Evolutionary conservation across 805 yeast genomes (phyloP), one percentile per base, ranked within the genome.

Genomic region (Lachancea quebecensis): DNA sequence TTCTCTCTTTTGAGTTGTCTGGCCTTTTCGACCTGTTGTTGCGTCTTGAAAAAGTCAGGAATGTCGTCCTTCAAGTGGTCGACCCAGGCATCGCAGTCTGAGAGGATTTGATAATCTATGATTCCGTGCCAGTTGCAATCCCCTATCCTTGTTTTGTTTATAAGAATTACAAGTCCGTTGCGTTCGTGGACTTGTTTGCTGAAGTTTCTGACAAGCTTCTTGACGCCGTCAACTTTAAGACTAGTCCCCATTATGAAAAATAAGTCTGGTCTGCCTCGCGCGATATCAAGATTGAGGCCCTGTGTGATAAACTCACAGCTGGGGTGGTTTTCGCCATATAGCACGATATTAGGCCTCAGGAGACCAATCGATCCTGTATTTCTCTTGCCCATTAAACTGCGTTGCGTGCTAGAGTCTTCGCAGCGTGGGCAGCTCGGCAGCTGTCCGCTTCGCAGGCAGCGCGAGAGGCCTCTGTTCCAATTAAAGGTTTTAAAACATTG

Each of bases 241-340:
- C 96, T 87, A 0, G 99, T 93, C 0, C 99, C 99, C 75, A 87
- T 81, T 10, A 91, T 84, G n/a, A 91, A 66, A 39, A 93, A 71
- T 49, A 86, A 60, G 58, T 89, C 95, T 0, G 97, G 95, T 48
- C 69, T 73, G 36, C 75, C 68, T 48, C 69, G 72, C 4, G 44
- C 39, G 47, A 87, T 58, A 65, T 91, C 98, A 16, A 74, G 70
- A 41, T 70, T 73, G 34, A 86, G 65, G 7, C 89, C 88, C 39
- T 72, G 73, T 2, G 95, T 84, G 35, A 91, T 79, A n/a, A 72
- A 66, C 49, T 87, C 96, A 4, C 89, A 80, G 50, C 79, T 78
- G 1, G 96, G 96, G 64, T 91, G 98, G 56, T 89, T 82, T 59
- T 91, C 98, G 1, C 97, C 97, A 62, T 91, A 91, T 17, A 91